Percentiles rank a stretch among this genome's conserved stretches.
Evolutionary conservation across 2,329 filamentous ascomycete genomes (phyloP).

Genomic region (Ilyonectria sp.): DNA sequence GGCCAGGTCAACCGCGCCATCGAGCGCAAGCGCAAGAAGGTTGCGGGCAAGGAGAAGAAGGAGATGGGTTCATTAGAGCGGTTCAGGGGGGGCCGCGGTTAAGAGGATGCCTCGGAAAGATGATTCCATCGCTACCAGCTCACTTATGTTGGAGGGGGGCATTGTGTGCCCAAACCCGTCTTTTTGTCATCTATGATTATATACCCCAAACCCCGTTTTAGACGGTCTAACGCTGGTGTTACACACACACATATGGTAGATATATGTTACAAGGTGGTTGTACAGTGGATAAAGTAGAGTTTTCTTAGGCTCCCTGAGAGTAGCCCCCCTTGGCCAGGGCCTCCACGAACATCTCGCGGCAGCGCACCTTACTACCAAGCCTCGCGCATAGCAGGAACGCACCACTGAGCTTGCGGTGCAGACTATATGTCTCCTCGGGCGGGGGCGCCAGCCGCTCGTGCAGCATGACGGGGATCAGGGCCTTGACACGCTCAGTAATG

Average conservation of each 20-base stretch:
- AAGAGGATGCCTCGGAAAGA: not conserved
- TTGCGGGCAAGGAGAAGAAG: conserved; percentile 87
- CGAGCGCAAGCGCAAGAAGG: conserved; percentile 91
- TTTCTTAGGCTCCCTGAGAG: conserved; percentile 25
- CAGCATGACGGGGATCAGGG: conserved; percentile 93
- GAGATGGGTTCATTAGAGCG: conserved; percentile 66
- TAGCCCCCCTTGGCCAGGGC: conserved; percentile 60
- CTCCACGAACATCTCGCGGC: conserved; percentile 82
- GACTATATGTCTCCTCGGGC: conserved; percentile 96
- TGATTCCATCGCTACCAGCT: not conserved
- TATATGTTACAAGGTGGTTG: conserved; percentile 29
- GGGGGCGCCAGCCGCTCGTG: conserved; percentile 89
- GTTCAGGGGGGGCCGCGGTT: conserved; percentile 38
- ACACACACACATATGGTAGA: conserved; percentile 21
- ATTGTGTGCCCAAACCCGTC: conserved; percentile 14
- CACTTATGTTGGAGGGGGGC: not conserved
- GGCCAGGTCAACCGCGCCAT: conserved; percentile 88
- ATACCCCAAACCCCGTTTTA: conserved; percentile 21
- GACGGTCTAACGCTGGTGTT: conserved; percentile 25
- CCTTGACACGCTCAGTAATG: conserved; percentile 93
- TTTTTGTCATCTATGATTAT: conserved; percentile 29
- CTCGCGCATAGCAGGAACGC: conserved; percentile 93
- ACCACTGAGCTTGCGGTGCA: conserved; percentile 95
- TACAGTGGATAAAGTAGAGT: conserved; percentile 30
- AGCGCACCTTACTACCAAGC: conserved; percentile 86